Conservation (phyloP, 2,329 filamentous ascomycete species). For the Balansia obtecta region DNA sequence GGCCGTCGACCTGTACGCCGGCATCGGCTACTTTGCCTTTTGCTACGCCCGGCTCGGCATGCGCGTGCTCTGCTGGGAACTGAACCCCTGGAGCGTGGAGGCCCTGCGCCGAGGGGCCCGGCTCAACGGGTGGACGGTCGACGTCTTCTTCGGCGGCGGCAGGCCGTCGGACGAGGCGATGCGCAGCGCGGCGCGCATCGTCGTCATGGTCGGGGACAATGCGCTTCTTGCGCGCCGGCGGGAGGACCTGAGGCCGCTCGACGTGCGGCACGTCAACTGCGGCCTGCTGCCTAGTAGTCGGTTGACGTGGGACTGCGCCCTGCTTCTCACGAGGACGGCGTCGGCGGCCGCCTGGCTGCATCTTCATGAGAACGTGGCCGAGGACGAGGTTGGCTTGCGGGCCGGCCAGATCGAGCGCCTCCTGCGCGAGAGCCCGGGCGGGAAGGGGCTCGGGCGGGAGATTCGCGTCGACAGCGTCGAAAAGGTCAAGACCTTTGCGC, state of each 20-base stretch:
- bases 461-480: conserved; percentile 43
- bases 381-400: conserved; percentile 36
- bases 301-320: conserved; percentile 32
- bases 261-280: conserved; percentile 49
- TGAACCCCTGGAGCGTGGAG: conserved; percentile 82
- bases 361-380: conserved; percentile 53
- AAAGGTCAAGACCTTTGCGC: conserved; percentile 57
- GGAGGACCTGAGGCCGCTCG: conserved; percentile 19
- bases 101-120: conserved; percentile 64
- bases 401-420: conserved; percentile 34
- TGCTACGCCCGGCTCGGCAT: conserved; percentile 64
- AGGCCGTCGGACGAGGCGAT: conserved; percentile 24
- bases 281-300: conserved; percentile 49
- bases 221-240: conserved; percentile 32
- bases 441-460: conserved; percentile 10
- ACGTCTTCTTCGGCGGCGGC: conserved; percentile 27
- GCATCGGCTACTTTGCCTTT: conserved; percentile 90
- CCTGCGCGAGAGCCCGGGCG: conserved; percentile 26
- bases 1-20: conserved; percentile 76
- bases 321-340: conserved; percentile 31
- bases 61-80: conserved; percentile 73
- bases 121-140: conserved; percentile 53
- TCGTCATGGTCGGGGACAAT: conserved; percentile 62
- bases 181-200: conserved; percentile 38
- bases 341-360: conserved; percentile 41